Evolutionary conservation across 2,329 filamentous ascomycete genomes (phyloP).

Genomic region (Neonectria ditissima): DNA sequence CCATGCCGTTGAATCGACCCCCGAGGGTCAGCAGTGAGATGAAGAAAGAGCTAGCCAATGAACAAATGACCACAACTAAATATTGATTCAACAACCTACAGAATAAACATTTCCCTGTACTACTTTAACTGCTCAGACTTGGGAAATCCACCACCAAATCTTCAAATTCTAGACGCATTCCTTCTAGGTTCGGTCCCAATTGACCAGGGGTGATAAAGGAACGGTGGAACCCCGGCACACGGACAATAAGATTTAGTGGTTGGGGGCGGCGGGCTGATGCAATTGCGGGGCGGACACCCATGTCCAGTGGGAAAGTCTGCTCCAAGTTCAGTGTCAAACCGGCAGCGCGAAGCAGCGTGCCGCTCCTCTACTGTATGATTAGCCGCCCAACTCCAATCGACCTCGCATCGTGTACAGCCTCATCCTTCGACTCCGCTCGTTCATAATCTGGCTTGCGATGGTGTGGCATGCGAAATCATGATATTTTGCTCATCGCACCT

Average conservation of each 20-base stretch:
- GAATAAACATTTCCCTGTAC: too few species aligned
- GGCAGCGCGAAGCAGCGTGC: constrained; percentile 15
- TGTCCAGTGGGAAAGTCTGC: neutral
- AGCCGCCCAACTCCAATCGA: constrained; percentile 19
- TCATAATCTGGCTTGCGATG: neutral
- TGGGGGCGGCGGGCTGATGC: neutral
- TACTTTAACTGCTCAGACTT: too few species aligned
- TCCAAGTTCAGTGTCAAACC: neutral
- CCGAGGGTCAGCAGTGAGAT: too few species aligned
- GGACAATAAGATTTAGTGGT: neutral
- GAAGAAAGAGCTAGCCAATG: neutral
- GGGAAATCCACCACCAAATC: neutral
- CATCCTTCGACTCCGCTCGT: constrained; percentile 25
- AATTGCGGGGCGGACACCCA: constrained; percentile 7
- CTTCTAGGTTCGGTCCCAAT: neutral
- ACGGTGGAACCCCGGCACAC: neutral
- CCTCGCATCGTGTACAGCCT: constrained; percentile 32
- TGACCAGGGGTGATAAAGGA: neutral
- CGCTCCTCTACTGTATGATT: constrained; percentile 19
- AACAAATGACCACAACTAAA: too few species aligned
- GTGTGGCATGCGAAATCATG: constrained; percentile 36
- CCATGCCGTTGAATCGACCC: neutral
- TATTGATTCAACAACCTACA: too few species aligned
- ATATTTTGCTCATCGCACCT: constrained; percentile 3
- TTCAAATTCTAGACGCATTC: neutral